Base-by-base conservation (phyloP, 2,329 filamentous ascomycete genomes). In the Zymoseptoria tritici region DNA sequence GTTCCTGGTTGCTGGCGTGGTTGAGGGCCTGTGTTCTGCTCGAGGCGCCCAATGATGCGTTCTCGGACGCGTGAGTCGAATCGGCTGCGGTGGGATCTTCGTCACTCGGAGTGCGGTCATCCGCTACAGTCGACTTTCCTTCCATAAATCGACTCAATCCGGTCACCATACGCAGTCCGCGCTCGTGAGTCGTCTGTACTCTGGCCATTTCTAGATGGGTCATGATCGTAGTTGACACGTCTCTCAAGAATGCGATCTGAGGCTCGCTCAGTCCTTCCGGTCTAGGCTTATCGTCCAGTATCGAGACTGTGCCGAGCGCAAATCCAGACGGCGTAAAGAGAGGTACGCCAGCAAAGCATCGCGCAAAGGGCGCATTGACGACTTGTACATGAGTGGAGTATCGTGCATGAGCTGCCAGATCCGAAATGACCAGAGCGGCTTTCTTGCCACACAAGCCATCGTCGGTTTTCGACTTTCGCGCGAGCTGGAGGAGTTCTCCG, bases 291-390 rank as follows among this genome's bases (percentile, higher is more conserved):
- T 81, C 79, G 64, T 87, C 85, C 2, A 84, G 74, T 1, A 87
- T 79, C 50, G 81, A 80, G 58, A 85, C 83, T n/a, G 78, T 79
- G 13, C 85, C 85, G 58, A 88, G 83, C 55, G 79, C 79, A 64
- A 82, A 80, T 26, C 81, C 79, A 42, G 78, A 80, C 0, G 79
- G 79, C 2, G 82, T 84, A 24, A 80, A 79, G 57, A 89, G 82
- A 0, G 85, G 85, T 0, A 86, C 84, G 16, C 81, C 81, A 9
- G 81, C 81, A 60, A 83, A 83, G 67, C 84, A 85, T 1, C 70
- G 63, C 13, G 67, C 67, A 4, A 63, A 64, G 0, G 70, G 70
- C 8, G 66, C 66, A 26, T 57, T 57, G 2, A 49, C 36, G 2
- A 72, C 70, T 56, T 66, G 72, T 8, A 65, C 64, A n/a, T 64